Conservation (phyloP, 441 rosid genomes). For the Bocquillonia castaneifolia region DNA sequence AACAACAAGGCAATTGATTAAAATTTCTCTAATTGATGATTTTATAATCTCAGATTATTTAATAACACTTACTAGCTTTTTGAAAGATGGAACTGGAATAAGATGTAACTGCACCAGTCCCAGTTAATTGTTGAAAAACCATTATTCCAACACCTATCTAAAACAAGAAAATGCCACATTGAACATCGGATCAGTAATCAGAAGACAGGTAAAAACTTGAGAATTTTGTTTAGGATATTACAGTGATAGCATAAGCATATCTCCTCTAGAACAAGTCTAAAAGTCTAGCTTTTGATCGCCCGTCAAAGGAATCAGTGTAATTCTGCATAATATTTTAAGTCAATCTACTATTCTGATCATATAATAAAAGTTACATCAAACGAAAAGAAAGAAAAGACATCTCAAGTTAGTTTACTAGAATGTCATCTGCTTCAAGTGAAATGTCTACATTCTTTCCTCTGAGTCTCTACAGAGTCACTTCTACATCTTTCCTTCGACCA, state of each 20-base stretch:
- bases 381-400: not conserved
- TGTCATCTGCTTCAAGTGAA: constrained; percentile 46
- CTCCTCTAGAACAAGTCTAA: constrained; percentile 38
- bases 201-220: not conserved
- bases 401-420: constrained; percentile 33
- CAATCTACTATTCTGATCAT: no score
- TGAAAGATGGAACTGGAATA: constrained; percentile 31
- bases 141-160: constrained; percentile 36
- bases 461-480: constrained; percentile 39
- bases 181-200: not conserved
- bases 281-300: constrained; percentile 30
- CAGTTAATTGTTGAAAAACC: constrained; percentile 37
- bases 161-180: not conserved
- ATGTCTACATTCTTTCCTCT: constrained; percentile 46
- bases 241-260: constrained; percentile 44
- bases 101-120: constrained; percentile 22
- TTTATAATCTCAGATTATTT: no score
- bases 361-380: no score
- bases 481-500: constrained; percentile 40
- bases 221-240: constrained; percentile 18
- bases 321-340: no score
- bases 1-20: not conserved
- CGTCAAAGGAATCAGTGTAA: constrained; percentile 30
- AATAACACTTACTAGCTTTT: constrained; percentile 27
- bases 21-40: no score